Conservation (phyloP, 139 green algal species). For the Eudorina sp. region DNA sequence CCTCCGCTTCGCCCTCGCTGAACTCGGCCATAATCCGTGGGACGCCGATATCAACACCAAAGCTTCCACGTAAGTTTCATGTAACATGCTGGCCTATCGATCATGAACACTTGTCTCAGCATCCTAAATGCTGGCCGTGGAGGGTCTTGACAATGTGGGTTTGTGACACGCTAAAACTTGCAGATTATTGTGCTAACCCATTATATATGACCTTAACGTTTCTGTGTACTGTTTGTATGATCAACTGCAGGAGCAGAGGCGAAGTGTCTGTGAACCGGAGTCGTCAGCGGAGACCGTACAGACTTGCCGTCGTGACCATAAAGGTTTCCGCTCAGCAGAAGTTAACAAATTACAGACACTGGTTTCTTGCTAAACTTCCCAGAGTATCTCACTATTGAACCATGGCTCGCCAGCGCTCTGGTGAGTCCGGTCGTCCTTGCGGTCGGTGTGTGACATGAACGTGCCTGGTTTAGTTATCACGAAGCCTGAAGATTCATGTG, state of each 20-base stretch:
- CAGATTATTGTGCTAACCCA: too few relatives aligned
- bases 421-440: constrained; percentile 23
- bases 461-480: neutral
- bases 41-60: constrained; percentile 7
- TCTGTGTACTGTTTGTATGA: too few relatives aligned
- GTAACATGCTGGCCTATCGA: neutral
- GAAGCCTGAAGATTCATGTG: neutral
- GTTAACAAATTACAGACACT: too few relatives aligned
- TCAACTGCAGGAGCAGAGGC: too few relatives aligned
- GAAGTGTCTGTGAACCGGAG: too few relatives aligned
- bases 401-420: constrained; percentile 45
- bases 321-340: too few relatives aligned
- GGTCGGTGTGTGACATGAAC: neutral
- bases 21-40: neutral
- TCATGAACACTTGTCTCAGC: neutral
- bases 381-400: too few relatives aligned
- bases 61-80: neutral
- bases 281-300: too few relatives aligned
- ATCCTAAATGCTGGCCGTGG: constrained; percentile 20
- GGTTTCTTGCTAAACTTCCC: too few relatives aligned
- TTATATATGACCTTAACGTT: too few relatives aligned
- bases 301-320: too few relatives aligned
- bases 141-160: too few relatives aligned
- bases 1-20: constrained; percentile 28
- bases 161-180: constrained; percentile 23